Base-by-base conservation (phyloP, 2,329 filamentous ascomycete genomes). In the Phaeosphaeria sp. region DNA sequence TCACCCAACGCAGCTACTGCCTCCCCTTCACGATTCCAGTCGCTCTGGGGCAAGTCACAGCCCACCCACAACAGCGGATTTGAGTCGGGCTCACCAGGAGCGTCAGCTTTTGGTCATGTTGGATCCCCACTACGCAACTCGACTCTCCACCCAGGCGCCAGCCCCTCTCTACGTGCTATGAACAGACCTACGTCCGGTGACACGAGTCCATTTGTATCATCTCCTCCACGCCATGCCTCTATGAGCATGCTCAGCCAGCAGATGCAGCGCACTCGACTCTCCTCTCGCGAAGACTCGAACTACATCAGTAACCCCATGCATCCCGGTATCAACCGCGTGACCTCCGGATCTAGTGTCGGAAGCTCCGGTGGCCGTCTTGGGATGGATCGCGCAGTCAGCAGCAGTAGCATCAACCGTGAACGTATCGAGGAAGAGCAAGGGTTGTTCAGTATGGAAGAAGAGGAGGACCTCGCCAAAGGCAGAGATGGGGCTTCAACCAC, bases 121-220 rank as follows among this genome's bases (percentile, higher is more conserved):
- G 88, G 88, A 39, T 90, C 88, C 2, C 88, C 88, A 10, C 81
- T 90, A 0, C 86, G 87, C 50, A 87, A 89, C 69, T 86, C 85
- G 2, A 83, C 81, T 6, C 72, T 86, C 36, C 80, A 83, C 63
- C 75, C 80, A 46, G 80, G 76, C 47, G 80, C 79, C 23, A 85
- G 80, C 59, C 82, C 83, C n/a, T 79, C 79, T 22, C 65, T 85
- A 17, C 81, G 82, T 17, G 81, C 84, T 43, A 81, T 84, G 39
- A 79, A 79, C 62, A 79, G 82, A 13, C 78, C 81, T 4, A 67
- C 77, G 2, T 78, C 81, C 7, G 80, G 80, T 30, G 83, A 85
- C 59, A 74, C 79, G 13, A 82, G 82, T 46, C 77, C 83, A 39
- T 81, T 83, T 56, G 70, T 87, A 42, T 81, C 84, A 5, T 85